These are phyloP conservation scores for Globisporangium splendens DNA, from an alignment of 352 stramenopile species.

Conservation along the genomic window DNA sequence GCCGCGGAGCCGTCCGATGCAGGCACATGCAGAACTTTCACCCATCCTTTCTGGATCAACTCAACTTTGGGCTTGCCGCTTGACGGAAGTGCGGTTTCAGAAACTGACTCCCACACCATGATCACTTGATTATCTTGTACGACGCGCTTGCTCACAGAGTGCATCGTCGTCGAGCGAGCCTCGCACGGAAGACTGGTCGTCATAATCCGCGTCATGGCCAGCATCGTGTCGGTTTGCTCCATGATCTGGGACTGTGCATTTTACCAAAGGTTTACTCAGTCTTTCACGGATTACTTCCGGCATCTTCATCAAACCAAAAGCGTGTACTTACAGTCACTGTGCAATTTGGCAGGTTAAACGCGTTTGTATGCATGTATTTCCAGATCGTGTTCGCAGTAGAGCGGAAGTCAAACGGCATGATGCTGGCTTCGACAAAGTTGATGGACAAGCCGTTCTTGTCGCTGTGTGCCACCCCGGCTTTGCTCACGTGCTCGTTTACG, in stretches of 20 bases:
- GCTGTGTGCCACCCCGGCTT: constrained; percentile 30
- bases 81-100: not conserved
- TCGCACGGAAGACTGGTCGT: not conserved
- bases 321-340: constrained; percentile 8
- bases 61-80: not conserved
- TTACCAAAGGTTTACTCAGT: too few species aligned
- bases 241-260: constrained; percentile 3
- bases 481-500: constrained; percentile 20
- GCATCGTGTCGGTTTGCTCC: constrained; percentile 8
- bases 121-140: constrained; percentile 8
- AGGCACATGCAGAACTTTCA: not conserved
- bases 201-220: constrained; percentile 5
- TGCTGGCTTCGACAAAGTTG: constrained; percentile 11
- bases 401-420: too few species aligned
- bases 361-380: constrained; percentile 18
- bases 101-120: constrained; percentile 15
- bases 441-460: constrained; percentile 35
- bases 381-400: constrained; percentile 22
- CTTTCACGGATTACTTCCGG: not conserved
- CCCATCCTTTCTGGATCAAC: not conserved
- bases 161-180: constrained; percentile 2
- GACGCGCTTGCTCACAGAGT: constrained; percentile 22
- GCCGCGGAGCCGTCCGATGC: too few species aligned
- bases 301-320: too few species aligned
- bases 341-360: constrained; percentile 22